Percentiles rank a stretch among this genome's conserved stretches.
phyloP scores from a whole-genome alignment of 1,284 basidiomycete species.

The Wallemia hederae region DNA sequence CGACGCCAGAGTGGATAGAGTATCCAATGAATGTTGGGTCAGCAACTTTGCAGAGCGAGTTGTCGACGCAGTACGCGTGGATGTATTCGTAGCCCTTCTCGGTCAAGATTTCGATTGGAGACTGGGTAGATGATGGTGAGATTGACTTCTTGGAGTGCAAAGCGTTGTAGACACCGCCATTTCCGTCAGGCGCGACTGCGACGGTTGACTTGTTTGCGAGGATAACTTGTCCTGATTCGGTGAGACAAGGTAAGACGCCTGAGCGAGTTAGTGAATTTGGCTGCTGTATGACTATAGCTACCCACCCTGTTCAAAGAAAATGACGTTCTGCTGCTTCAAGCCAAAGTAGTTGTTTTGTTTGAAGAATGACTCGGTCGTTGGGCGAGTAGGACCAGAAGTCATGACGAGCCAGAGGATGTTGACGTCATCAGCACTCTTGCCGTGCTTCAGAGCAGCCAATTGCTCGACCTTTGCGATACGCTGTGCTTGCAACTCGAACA shows the following conservation, averaged over 20 bases:
- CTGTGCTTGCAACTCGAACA: constrained; percentile 93
- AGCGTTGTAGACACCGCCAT: constrained; percentile 87
- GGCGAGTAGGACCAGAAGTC: constrained; percentile 86
- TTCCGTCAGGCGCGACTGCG: constrained; percentile 87
- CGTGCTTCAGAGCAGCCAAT: constrained; percentile 23
- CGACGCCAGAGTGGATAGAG: constrained; percentile 53
- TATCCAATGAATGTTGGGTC: constrained; percentile 91
- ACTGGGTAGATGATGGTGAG: constrained; percentile 22
- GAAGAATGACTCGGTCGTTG: constrained; percentile 67
- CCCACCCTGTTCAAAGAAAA: constrained; percentile 92
- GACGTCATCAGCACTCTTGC: constrained; percentile 15
- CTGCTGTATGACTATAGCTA: constrained; percentile 1
- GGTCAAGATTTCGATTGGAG: constrained; percentile 29
- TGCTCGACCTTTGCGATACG: constrained; percentile 56
- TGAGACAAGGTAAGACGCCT: constrained; percentile 88
- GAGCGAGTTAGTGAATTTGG: constrained; percentile 6
- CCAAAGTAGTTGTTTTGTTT: constrained; percentile 53
- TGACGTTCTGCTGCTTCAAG: constrained; percentile 42
- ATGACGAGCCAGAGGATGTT: constrained; percentile 90
- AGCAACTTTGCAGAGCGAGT: constrained; percentile 89
- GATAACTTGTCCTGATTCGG: constrained; percentile 75
- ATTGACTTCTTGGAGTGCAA: constrained; percentile 44
- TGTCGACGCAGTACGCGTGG: constrained; percentile 93
- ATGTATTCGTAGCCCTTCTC: constrained; percentile 46
- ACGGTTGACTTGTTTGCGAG: constrained; percentile 48